Evolutionary conservation across 805 yeast genomes (phyloP).

Genomic region (Debaryomyces tyrocola): DNA sequence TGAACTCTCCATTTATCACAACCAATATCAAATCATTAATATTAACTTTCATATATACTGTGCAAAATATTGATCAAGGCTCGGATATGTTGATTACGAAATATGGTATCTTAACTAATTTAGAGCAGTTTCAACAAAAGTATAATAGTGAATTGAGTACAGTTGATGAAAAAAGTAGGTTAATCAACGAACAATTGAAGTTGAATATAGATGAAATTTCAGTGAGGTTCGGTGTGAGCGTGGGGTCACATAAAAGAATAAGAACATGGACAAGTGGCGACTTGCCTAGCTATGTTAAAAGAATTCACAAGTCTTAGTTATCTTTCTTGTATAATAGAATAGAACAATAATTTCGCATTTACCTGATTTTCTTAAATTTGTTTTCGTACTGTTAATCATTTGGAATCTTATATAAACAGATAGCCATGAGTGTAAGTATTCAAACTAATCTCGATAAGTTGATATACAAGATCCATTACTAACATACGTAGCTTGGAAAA

Average conservation of each 20-base stretch:
- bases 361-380: too few relatives aligned
- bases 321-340: too few relatives aligned
- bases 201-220: constrained; percentile 48
- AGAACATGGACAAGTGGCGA: constrained; percentile 63
- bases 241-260: constrained; percentile 51
- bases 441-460: neutral
- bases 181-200: constrained; percentile 27
- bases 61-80: constrained; percentile 58
- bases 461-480: neutral
- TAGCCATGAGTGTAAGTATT: constrained; percentile 6
- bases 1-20: constrained; percentile 50
- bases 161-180: constrained; percentile 6
- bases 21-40: constrained; percentile 41
- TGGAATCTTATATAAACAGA: neutral
- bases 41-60: constrained; percentile 41
- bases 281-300: constrained; percentile 43
- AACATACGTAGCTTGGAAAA: constrained; percentile 52
- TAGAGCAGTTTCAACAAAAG: constrained; percentile 26
- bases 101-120: constrained; percentile 39
- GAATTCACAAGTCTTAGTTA: constrained; percentile 17
- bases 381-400: neutral
- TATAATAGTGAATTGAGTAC: constrained; percentile 11
- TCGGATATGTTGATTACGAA: constrained; percentile 59
- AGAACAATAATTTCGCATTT: neutral
- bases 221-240: constrained; percentile 42